Evolutionary conservation across 257 asterid species (phyloP), one percentile per base, ranked within the genome.

Genomic region (Cinchona pubescens): DNA sequence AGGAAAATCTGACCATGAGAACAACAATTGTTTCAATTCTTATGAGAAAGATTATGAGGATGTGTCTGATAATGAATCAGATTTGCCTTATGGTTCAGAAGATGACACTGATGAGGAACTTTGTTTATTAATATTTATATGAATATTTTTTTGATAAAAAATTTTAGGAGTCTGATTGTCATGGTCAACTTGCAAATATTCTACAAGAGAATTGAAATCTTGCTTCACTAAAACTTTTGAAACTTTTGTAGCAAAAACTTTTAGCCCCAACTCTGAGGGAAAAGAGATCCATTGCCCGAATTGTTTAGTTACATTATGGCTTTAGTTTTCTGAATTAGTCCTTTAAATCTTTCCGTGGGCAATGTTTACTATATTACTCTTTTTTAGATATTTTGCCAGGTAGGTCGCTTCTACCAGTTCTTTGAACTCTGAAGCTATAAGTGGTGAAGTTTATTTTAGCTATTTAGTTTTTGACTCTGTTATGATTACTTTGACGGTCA

Each of bases 31-130:
- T 45, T 90, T 90, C 68, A 81, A 80, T 80, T 83, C 91, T 74
- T 81, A 81, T 61, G 75, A 79, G 46, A 13, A 42, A 78, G 91
- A 86, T 80, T 77, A 82, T 74, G 88, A 48, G 55, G 81, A 73
- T 75, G 61, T 82, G 46, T 80, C 87, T 15, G 91, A 92, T 75
- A 86, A 79, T 77, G 95, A 89, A 43, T 87, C 90, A 53, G 97
- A 89, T 48, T 25, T 72, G 66, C 86, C 87, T 29, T 84, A 82
- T 81, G 92, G 86, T 78, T 92, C 89, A 48, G 89, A 68, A 74
- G 93, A 91, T 77, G 97, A 90, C 10, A 92, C 97, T 82, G 96
- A 94, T 85, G 77, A 89, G 37, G 97, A 91, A 55, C 83, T 75
- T 79, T 62, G 32, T 67, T n/a, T n/a, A n/a, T n/a, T n/a, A n/a